Evolutionary conservation across 2,329 filamentous ascomycete species (phyloP).

Genomic region (Cercospora nicotianae): DNA sequence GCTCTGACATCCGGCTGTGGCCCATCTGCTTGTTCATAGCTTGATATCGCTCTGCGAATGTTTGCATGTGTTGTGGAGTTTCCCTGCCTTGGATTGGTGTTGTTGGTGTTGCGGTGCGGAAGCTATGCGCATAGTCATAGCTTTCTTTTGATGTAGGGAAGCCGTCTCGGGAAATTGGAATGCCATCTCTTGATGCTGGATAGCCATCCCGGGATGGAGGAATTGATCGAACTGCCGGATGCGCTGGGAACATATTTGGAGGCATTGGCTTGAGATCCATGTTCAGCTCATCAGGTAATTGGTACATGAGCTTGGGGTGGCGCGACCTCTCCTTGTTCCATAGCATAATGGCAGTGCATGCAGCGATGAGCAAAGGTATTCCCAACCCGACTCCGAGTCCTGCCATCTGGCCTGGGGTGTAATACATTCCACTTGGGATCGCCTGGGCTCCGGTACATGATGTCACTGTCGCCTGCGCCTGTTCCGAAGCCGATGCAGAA

Average conservation of each 20-base stretch:
- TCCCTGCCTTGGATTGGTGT: conserved; percentile 4
- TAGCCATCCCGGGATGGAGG: conserved; percentile 14
- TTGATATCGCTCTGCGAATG: conserved; percentile 16
- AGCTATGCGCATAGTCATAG: conserved; percentile 3
- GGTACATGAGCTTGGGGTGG: conserved; percentile 36
- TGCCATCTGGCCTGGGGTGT: conserved; percentile 33
- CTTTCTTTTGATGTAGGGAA: neutral
- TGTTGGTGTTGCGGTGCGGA: conserved; percentile 5
- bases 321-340: conserved; percentile 26
- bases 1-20: neutral
- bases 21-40: conserved; percentile 15
- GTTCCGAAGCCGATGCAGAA: conserved; percentile 6
- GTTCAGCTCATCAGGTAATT: conserved; percentile 34
- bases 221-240: conserved; percentile 11
- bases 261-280: conserved; percentile 26
- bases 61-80: conserved; percentile 13
- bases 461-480: neutral
- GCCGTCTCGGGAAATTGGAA: neutral
- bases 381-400: conserved; percentile 34
- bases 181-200: neutral
- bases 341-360: conserved; percentile 28
- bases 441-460: conserved; percentile 4
- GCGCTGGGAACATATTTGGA: conserved; percentile 7
- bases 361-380: conserved; percentile 33
- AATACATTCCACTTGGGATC: conserved; percentile 8